Evolutionary conservation across 805 yeast genomes (phyloP), one percentile per base, ranked within the genome.

Genomic region (Starmerella kuoi): DNA sequence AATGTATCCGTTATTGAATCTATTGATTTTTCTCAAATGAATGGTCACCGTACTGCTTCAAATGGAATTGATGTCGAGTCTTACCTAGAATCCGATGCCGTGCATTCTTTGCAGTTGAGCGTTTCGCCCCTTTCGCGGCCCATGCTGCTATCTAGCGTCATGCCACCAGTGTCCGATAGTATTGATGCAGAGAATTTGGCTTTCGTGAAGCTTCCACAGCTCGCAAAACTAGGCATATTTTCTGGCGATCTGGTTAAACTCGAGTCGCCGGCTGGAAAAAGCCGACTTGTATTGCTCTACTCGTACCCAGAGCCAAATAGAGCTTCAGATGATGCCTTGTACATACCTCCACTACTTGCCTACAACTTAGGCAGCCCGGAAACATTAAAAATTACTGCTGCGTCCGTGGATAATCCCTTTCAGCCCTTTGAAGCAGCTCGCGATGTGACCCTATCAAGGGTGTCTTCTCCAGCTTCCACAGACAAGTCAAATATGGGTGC

Each of bases 391-490:
- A 28, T 50, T 25, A 19, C 38, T n/a, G 37, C 38, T 7, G 28
- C 36, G 19, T 8, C 31, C 14, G 28, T 9, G 2, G 28, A 27
- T n/a, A 51, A 8, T 5, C 19, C 19, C 15, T 40, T 20, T 15
- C 51, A 15, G 42, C 49, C 33, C 28, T 41, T 61, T 55, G 76
- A 58, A 12, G 55, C 71, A 18, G 91, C 91, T 0, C 68, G 69
- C 26, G 72, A 77, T 18, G 75, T 81, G 5, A 75, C 77, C 0
- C 67, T 84, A 3, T 69, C 84, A 0, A 64, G 88, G 44, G 66
- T 84, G 0, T 73, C 80, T 1, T 76, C 88, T 0, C 82, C 85
- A 0, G 64, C 71, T 2, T 74, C 91, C 0, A 65, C 82, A 51
- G 84, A 79, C 48, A 68, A 74, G 40, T 64, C 74, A 0, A 69